These are phyloP conservation scores for Carallia pectinifolia DNA, from an alignment of 345 rosid genomes.

Conservation along the genomic window DNA sequence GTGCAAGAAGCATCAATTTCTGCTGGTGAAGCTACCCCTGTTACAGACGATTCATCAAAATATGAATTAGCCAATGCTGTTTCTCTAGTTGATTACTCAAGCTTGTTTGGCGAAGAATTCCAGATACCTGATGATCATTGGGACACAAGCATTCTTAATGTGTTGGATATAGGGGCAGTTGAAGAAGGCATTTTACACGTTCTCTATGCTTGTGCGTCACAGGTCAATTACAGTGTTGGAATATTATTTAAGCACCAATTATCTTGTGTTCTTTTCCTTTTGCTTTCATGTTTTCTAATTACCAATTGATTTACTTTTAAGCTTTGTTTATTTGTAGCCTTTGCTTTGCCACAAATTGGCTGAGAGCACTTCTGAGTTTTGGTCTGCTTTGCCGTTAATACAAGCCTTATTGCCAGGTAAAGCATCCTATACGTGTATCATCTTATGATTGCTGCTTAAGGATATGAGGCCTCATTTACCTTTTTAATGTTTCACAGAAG, in stretches of 20 bases:
- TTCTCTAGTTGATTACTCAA: slow-evolving; percentile 53
- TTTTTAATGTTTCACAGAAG: background rate
- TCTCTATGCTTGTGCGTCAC: slow-evolving; percentile 84
- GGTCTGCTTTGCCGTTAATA: slow-evolving; percentile 75
- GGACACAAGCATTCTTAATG: slow-evolving; percentile 49
- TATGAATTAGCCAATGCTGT: slow-evolving; percentile 37
- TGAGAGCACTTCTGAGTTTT: slow-evolving; percentile 51
- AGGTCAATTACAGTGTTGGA: slow-evolving; percentile 53
- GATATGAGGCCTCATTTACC: background rate
- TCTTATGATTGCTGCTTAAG: background rate
- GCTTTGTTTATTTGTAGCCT: slow-evolving; percentile 43
- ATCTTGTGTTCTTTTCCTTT: slow-evolving; percentile 18
- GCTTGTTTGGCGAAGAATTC: slow-evolving; percentile 73
- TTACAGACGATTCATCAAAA: slow-evolving; percentile 42
- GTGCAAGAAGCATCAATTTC: slow-evolving; percentile 36
- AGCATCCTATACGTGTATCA: slow-evolving; percentile 13
- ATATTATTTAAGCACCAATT: slow-evolving; percentile 12
- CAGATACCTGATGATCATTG: slow-evolving; percentile 47
- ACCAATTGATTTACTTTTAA: slow-evolving; percentile 15
- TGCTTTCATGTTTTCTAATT: slow-evolving; percentile 14
- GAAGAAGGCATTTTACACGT: slow-evolving; percentile 86
- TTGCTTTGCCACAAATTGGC: slow-evolving; percentile 62
- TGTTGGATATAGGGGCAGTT: slow-evolving; percentile 65
- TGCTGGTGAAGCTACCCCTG: slow-evolving; percentile 36
- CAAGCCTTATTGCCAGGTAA: slow-evolving; percentile 82